These are phyloP conservation scores for Sclerotinia borealis DNA, from an alignment of 2,329 filamentous ascomycete species.

Conservation along the genomic window DNA sequence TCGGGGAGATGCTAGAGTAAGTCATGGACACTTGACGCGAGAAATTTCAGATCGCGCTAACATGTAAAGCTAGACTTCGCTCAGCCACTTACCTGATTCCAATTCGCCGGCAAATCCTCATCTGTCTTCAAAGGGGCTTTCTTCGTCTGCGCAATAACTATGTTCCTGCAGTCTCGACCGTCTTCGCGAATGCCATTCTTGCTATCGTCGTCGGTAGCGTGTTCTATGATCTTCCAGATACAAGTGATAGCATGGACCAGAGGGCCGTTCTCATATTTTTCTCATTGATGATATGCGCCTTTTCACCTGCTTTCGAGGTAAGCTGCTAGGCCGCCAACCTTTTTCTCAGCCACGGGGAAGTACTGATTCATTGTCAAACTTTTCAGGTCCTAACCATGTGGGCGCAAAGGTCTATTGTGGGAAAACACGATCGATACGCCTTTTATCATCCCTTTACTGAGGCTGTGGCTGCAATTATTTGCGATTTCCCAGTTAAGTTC, in stretches of 20 bases:
- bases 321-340: too few species aligned
- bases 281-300: conserved; percentile 58
- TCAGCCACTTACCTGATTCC: conserved; percentile 62
- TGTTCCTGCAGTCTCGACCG: not conserved
- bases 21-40: too few species aligned
- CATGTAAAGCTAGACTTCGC: too few species aligned
- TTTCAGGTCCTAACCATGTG: conserved; percentile 1
- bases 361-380: conserved; percentile 34
- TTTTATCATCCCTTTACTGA: conserved; percentile 47
- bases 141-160: conserved; percentile 55
- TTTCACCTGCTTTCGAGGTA: conserved; percentile 57
- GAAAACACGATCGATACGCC: conserved; percentile 41
- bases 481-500: conserved; percentile 55
- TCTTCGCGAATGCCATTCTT: conserved; percentile 38
- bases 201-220: conserved; percentile 56
- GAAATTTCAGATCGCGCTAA: too few species aligned
- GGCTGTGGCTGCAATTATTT: conserved; percentile 47
- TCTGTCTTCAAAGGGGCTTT: conserved; percentile 77
- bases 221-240: conserved; percentile 51
- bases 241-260: conserved; percentile 51
- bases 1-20: too few species aligned
- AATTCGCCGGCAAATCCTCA: conserved; percentile 71
- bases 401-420: conserved; percentile 39
- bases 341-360: too few species aligned
- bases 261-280: conserved; percentile 61